Base-by-base conservation (phyloP, 2,329 filamentous ascomycete species). In the Monosporascus sp. region DNA sequence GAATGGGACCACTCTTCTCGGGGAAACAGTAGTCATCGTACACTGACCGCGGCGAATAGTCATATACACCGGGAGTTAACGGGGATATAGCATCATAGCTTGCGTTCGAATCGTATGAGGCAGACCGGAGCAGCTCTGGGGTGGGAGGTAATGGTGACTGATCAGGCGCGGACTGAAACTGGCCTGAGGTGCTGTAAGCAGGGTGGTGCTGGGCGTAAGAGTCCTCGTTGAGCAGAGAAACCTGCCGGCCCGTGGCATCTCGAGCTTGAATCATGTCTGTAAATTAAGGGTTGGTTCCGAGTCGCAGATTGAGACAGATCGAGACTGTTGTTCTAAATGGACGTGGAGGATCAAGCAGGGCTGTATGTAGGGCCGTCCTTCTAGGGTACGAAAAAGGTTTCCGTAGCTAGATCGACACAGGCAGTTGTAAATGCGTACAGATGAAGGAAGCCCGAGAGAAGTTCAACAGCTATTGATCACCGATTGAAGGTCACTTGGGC, bases 181-280 rank as follows among this genome's bases (percentile, higher is more conserved):
- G 70, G 62, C 63, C 69, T 48, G 71, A 61, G 7, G 67, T 60
- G 54, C 67, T 65, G 55, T 72, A 75, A 61, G 67, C 58, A 55
- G 57, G 58, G 53, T 54, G 57, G 24, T 31, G 54, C 59, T 61
- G 18, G 8, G 65, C 54, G 53, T 67, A 62, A 15, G 69, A 65
- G 48, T 82, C 79, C 58, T 84, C 80, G 65, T 85, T 85, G 39
- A 85, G 72, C 9, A 85, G 72, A 50, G 82, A 85, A 64, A 85
- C 77, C 67, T 76, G 72, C 60, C 79, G 78, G 60, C 82, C 82
- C 43, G 76, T 72, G 44, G 81, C 78, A 67, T 85, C 78, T 62
- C 76, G 72, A 50, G 74, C 77, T 56, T 82, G 75, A 79, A 85
- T 83, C 59, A 54, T 70, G 54, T 61, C 58, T 59, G 56, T 66